Conservation (phyloP, 2,329 filamentous ascomycete genomes). For the Dryadomyces quercivorus region DNA sequence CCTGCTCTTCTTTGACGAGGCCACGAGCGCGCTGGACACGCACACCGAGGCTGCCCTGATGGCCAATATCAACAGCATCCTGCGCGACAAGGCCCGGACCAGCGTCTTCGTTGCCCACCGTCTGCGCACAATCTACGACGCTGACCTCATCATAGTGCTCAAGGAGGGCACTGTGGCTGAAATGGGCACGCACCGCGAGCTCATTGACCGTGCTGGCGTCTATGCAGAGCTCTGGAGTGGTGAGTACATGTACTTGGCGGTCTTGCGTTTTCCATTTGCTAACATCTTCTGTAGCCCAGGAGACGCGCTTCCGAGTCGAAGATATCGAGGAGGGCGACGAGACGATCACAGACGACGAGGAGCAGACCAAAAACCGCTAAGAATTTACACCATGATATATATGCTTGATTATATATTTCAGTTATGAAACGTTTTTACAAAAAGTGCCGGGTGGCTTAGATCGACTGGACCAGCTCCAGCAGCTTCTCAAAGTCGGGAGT, state of each 20-base stretch:
- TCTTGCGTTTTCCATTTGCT: background rate
- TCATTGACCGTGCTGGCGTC: conserved; percentile 66
- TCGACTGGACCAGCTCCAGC: conserved; percentile 6
- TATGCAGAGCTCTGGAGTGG: conserved; percentile 81
- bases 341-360: conserved; percentile 5
- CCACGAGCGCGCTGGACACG: conserved; percentile 16
- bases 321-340: conserved; percentile 8
- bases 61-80: conserved; percentile 82
- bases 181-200: conserved; percentile 71
- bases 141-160: conserved; percentile 84
- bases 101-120: conserved; percentile 94
- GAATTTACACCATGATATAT: background rate
- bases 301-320: conserved; percentile 10
- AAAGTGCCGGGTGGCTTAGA: background rate
- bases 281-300: conserved; percentile 9
- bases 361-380: background rate
- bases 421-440: no score
- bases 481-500: conserved; percentile 13
- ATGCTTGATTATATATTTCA: background rate
- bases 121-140: conserved; percentile 85
- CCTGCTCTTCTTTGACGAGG: conserved; percentile 22
- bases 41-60: conserved; percentile 85
- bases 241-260: conserved; percentile 2
- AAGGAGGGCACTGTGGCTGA: conserved; percentile 78
- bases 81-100: conserved; percentile 77